phyloP scores from a whole-genome alignment of 176 grass and related monocot genomes.

The Rhynchospora pubera region DNA sequence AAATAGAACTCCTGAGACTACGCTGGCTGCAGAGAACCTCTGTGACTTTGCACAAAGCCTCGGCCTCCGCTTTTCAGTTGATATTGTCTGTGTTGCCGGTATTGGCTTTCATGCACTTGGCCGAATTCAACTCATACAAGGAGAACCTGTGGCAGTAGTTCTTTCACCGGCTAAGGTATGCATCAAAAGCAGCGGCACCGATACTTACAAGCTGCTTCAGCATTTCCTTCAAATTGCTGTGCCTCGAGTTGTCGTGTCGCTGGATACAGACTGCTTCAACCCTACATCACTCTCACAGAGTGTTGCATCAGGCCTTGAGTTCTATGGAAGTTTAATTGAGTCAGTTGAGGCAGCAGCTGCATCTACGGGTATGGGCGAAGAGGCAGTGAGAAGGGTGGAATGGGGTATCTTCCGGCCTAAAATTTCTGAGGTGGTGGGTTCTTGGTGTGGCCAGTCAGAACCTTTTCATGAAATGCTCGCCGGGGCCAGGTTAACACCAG shows the following conservation, averaged over 20 bases:
- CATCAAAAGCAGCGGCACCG: slow-evolving; percentile 19
- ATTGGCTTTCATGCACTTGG: slow-evolving; percentile 29
- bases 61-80: slow-evolving; percentile 36
- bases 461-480: slow-evolving; percentile 30
- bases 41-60: slow-evolving; percentile 48
- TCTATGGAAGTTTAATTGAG: slow-evolving; percentile 27
- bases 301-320: slow-evolving; percentile 28
- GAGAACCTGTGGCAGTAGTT: slow-evolving; percentile 37
- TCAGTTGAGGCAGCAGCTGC: slow-evolving; percentile 32
- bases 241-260: slow-evolving; percentile 31
- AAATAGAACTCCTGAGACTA: slow-evolving; percentile 42
- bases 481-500: slow-evolving; percentile 21
- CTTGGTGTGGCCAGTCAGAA: slow-evolving; percentile 24
- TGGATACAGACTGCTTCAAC: slow-evolving; percentile 30
- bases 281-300: slow-evolving; percentile 23
- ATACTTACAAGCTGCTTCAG: slow-evolving; percentile 26
- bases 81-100: slow-evolving; percentile 34
- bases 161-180: slow-evolving; percentile 41
- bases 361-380: slow-evolving; percentile 17
- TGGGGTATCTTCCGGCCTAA: slow-evolving; percentile 30
- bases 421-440: slow-evolving; percentile 14
- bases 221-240: slow-evolving; percentile 25
- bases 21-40: slow-evolving; percentile 53
- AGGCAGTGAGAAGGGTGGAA: slow-evolving; percentile 33
- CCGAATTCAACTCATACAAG: slow-evolving; percentile 13